Percentiles rank a stretch among this genome's conserved stretches.
phyloP scores from a whole-genome alignment of 495 filamentous ascomycete genomes.

The Aspergillus carlsbadensis region DNA sequence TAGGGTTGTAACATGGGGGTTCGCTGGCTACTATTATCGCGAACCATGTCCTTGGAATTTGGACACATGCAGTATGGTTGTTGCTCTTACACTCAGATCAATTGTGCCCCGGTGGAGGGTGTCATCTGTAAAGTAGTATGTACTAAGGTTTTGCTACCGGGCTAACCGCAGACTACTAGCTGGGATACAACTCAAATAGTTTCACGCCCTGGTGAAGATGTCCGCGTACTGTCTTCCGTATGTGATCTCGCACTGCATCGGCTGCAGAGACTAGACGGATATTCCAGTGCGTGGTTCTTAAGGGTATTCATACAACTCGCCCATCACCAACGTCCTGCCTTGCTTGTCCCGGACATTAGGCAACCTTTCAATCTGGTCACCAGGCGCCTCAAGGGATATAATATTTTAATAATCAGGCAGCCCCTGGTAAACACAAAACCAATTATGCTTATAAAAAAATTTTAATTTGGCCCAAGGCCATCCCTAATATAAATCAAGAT shows the following conservation, averaged over 20 bases:
- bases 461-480: conserved; percentile 12
- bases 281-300: conserved; percentile 1
- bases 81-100: no score
- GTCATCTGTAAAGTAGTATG: no score
- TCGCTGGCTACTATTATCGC: no score
- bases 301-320: neutral
- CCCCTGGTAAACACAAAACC: conserved; percentile 19
- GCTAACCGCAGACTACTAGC: no score
- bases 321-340: conserved; percentile 13
- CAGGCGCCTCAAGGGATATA: conserved; percentile 16
- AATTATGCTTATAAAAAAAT: conserved; percentile 18
- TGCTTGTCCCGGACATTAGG: conserved; percentile 18
- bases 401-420: conserved; percentile 19
- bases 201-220: conserved; percentile 16
- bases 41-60: no score
- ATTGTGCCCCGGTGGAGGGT: no score
- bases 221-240: conserved; percentile 16
- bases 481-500: conserved; percentile 23
- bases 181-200: conserved; percentile 19
- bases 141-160: no score
- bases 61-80: no score
- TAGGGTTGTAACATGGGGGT: no score
- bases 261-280: conserved; percentile 15
- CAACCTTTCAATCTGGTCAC: conserved; percentile 20
- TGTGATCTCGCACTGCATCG: conserved; percentile 13